Conservation (phyloP, 2,329 filamentous ascomycete genomes). For the Apiospora phragmitis region DNA sequence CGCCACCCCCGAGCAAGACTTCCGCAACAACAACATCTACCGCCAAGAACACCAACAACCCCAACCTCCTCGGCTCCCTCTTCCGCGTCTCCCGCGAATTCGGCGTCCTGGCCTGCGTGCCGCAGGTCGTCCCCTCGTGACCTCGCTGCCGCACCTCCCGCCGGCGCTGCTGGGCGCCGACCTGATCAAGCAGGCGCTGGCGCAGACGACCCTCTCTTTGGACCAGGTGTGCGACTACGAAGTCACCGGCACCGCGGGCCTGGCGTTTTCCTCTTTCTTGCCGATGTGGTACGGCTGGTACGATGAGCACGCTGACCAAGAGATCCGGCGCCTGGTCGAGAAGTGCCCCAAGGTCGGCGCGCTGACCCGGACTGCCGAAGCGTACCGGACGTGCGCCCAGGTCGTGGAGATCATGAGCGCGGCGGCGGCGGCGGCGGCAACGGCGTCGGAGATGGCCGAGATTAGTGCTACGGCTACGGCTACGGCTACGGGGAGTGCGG, state of each 20-base stretch:
- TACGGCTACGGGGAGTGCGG: neutral
- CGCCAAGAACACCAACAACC: neutral
- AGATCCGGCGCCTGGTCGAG: slow-evolving; percentile 19
- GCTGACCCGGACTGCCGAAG: slow-evolving; percentile 23
- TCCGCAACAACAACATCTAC: neutral
- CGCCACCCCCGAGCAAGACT: neutral
- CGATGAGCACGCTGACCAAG: slow-evolving; percentile 15
- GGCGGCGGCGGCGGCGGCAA: neutral
- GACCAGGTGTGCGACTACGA: slow-evolving; percentile 25
- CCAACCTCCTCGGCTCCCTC: slow-evolving; percentile 11
- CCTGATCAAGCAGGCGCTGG: slow-evolving; percentile 24
- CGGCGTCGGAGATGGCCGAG: too few relatives aligned
- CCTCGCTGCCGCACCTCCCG: slow-evolving; percentile 24
- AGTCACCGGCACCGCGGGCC: slow-evolving; percentile 23
- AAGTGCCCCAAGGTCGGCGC: slow-evolving; percentile 20
- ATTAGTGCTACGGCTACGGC: slow-evolving; percentile 4
- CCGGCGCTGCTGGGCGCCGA: slow-evolving; percentile 20
- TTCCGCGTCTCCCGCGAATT: slow-evolving; percentile 21
- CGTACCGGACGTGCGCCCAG: slow-evolving; percentile 18
- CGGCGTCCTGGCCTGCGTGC: slow-evolving; percentile 22
- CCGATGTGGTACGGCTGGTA: slow-evolving; percentile 29
- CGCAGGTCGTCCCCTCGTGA: slow-evolving; percentile 23
- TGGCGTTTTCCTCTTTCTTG: slow-evolving; percentile 23
- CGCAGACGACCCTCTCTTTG: slow-evolving; percentile 26
- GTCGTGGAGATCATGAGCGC: slow-evolving; percentile 4